These are phyloP conservation scores for Zasmidium cellare DNA, from an alignment of 2,329 filamentous ascomycete genomes.

Conservation along the genomic window DNA sequence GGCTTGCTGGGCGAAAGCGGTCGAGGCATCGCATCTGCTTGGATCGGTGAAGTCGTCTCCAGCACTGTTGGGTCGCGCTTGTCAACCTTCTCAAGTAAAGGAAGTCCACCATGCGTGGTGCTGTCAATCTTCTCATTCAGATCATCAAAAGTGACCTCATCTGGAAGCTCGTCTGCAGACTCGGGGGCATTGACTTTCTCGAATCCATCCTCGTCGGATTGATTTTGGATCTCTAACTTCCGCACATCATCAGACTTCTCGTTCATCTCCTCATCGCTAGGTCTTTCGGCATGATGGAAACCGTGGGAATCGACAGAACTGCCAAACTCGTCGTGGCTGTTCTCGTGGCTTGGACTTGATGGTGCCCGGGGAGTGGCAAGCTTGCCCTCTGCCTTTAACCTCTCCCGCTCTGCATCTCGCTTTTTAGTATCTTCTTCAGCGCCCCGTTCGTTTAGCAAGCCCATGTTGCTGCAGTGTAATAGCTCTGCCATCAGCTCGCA, in stretches of 20 bases:
- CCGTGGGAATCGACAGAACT: slow-evolving; percentile 54
- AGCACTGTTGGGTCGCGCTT: slow-evolving; percentile 24
- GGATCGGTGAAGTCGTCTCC: slow-evolving; percentile 17
- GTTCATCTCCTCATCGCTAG: slow-evolving; percentile 41
- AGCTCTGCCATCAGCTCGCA: slow-evolving; percentile 98
- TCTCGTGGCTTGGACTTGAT: slow-evolving; percentile 57
- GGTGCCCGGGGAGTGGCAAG: slow-evolving; percentile 59
- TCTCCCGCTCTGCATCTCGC: slow-evolving; percentile 78
- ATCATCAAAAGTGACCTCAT: slow-evolving; percentile 69
- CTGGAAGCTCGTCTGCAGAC: slow-evolving; percentile 57
- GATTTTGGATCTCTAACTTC: slow-evolving; percentile 74
- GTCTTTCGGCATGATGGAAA: slow-evolving; percentile 51
- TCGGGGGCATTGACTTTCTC: slow-evolving; percentile 76
- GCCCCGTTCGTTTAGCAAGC: slow-evolving; percentile 84
- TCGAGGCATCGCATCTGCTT: slow-evolving; percentile 27
- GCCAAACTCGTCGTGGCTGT: slow-evolving; percentile 46
- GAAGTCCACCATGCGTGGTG: slow-evolving; percentile 24
- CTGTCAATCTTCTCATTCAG: slow-evolving; percentile 57
- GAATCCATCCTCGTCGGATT: slow-evolving; percentile 86
- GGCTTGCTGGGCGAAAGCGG: slow-evolving; percentile 34
- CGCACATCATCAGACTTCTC: slow-evolving; percentile 66
- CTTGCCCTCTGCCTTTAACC: slow-evolving; percentile 73
- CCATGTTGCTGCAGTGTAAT: slow-evolving; percentile 98
- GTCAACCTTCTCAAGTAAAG: slow-evolving; percentile 29
- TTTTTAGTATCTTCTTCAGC: slow-evolving; percentile 82